These are phyloP conservation scores for Emergomyces orientalis DNA, from an alignment of 2,329 filamentous ascomycete species.

Conservation along the genomic window DNA sequence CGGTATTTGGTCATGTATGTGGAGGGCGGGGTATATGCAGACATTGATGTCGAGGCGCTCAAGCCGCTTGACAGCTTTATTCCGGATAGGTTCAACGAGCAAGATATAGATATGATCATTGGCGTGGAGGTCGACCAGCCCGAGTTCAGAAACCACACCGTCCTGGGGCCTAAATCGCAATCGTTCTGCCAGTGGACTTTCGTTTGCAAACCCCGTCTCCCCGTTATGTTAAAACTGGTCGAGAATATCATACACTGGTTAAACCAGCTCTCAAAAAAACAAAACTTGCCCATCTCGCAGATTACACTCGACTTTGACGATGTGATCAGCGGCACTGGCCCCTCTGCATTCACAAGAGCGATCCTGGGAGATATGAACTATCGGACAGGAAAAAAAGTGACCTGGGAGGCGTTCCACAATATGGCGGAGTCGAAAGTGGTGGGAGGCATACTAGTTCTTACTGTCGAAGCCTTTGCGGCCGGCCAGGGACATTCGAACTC, in stretches of 20 bases:
- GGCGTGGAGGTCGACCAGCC: conserved; percentile 64
- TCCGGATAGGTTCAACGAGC: conserved; percentile 52
- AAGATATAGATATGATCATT: conserved; percentile 61
- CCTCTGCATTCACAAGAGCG: conserved; percentile 58
- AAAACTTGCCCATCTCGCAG: conserved; percentile 50
- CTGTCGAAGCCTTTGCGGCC: conserved; percentile 63
- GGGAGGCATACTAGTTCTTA: conserved; percentile 55
- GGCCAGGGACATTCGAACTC: conserved; percentile 66
- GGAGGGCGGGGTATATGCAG: conserved; percentile 52
- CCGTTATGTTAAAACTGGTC: conserved; percentile 59
- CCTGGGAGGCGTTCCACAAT: conserved; percentile 58
- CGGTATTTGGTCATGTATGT: conserved; percentile 60
- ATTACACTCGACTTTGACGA: conserved; percentile 62
- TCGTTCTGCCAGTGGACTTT: conserved; percentile 72
- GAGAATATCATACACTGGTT: conserved; percentile 62
- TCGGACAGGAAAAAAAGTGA: conserved; percentile 39
- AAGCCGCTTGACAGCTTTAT: conserved; percentile 49
- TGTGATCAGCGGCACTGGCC: conserved; percentile 63
- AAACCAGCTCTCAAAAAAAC: conserved; percentile 48
- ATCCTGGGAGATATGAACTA: conserved; percentile 56
- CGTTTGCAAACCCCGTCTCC: conserved; percentile 56
- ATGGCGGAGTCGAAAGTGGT: conserved; percentile 57
- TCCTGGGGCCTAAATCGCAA: conserved; percentile 57
- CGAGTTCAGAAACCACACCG: conserved; percentile 52
- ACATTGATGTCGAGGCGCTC: conserved; percentile 51